phyloP scores from a whole-genome alignment of 495 filamentous ascomycete species.

The Aspergillus baeticus region DNA sequence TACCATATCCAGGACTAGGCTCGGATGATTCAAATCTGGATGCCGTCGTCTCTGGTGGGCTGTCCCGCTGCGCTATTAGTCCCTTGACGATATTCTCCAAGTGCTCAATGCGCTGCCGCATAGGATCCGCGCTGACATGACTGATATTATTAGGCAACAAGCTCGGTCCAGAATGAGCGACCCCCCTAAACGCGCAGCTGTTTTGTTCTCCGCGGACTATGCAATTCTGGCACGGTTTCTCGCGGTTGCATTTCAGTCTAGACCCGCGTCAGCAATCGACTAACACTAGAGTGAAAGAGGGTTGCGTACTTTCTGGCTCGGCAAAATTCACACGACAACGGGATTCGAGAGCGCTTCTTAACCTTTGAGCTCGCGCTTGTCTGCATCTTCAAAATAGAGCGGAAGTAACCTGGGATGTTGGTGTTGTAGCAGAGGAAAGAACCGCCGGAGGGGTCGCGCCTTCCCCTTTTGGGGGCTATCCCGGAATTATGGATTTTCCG shows the following conservation, averaged over 20 bases:
- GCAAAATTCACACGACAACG: slow-evolving; percentile 16
- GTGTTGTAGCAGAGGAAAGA: no score
- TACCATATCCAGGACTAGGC: background rate
- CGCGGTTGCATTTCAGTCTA: slow-evolving; percentile 17
- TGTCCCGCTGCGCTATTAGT: background rate
- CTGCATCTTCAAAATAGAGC: no score
- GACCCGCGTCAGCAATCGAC: background rate
- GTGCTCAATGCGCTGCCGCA: slow-evolving; percentile 13
- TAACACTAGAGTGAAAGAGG: background rate
- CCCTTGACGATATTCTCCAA: slow-evolving; percentile 13
- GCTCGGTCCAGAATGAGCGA: no score
- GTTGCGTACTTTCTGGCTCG: slow-evolving; percentile 9
- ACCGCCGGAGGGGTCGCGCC: no score
- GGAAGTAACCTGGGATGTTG: no score
- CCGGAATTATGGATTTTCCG: no score
- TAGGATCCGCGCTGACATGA: background rate
- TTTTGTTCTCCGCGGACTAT: background rate
- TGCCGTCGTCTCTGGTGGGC: background rate
- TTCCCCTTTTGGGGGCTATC: no score
- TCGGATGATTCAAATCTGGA: background rate
- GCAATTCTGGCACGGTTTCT: slow-evolving; percentile 16
- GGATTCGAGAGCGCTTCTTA: slow-evolving; percentile 11
- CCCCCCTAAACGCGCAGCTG: slow-evolving; percentile 2
- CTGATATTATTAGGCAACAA: background rate
- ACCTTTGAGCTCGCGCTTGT: no score